Evolutionary conservation across 164 flowering plant species (phyloP).

Genomic region (Stephania japonica): DNA sequence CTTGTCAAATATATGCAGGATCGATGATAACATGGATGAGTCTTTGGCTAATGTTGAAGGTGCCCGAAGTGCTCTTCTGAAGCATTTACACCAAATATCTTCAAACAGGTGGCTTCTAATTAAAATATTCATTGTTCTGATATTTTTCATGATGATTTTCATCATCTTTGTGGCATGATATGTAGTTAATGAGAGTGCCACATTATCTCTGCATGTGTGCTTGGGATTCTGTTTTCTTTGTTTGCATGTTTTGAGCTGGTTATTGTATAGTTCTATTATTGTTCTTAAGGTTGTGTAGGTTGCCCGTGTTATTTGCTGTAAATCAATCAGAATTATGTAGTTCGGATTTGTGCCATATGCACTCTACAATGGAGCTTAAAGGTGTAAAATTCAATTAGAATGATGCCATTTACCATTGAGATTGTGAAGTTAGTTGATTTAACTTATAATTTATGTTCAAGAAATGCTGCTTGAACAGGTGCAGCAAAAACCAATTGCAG

Average conservation of each 20-base stretch:
- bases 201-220: conserved; percentile 1
- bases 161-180: conserved; percentile 53
- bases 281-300: neutral
- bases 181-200: neutral
- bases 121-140: conserved; percentile 66
- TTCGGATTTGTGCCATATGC: neutral
- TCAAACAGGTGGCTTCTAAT: conserved; percentile 84
- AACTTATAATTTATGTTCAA: too few species aligned
- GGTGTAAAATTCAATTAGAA: neutral
- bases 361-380: neutral
- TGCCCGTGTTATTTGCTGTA: neutral
- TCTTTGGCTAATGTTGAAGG: conserved; percentile 74
- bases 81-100: conserved; percentile 60
- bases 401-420: neutral
- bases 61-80: conserved; percentile 64
- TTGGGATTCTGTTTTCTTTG: neutral
- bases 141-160: conserved; percentile 60
- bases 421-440: too few species aligned
- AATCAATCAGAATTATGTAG: neutral
- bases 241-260: neutral
- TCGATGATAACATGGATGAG: conserved; percentile 92
- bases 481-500: too few species aligned
- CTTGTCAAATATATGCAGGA: conserved; percentile 40
- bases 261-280: conserved; percentile 2
- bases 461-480: too few species aligned